Base-by-base conservation (phyloP, 2,329 filamentous ascomycete species). In the Meredithiella fracta region DNA sequence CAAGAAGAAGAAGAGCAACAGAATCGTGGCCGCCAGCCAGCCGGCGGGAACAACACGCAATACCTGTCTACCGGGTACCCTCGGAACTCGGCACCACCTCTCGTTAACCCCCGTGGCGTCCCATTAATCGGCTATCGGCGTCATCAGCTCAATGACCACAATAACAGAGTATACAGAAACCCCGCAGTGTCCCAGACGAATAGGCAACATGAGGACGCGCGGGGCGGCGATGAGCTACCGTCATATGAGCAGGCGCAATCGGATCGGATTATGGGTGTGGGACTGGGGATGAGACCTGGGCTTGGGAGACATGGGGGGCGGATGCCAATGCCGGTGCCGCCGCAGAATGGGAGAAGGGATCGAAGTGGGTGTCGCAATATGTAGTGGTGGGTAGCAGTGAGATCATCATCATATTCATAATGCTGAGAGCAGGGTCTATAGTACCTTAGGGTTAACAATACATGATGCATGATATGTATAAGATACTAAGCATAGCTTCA, bases 1-100 rank as follows among this genome's bases (percentile, higher is more conserved):
- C 91, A 97, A 66, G 92, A 97, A 64, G 89, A 97, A 67, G 88
- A 96, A 9, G 9, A 20, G 8, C 44, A 20, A 23, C 15, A 22
- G 1, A 34, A 34, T 34, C 29, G 29, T 34, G 29, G 29, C 29
- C 29, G 29, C 29, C 29, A 11, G 11, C 29, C 29, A 5, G 29
- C 29, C 40, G 44, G 44, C 25, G 22, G 7, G 1, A 15, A 15
- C 5, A 17, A 44, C 20, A 9, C 40, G 8, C 2, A 1, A 44
- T n/a, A 44, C 15, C 15, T n/a, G 11, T 15, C 40, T 7, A 8
- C 8, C 20, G 20, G 3, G 5, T 49, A 49, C n/a, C 20, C 38
- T 5, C 38, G 6, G 22, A 49, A 26, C 23, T 25, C 23, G 8
- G 2, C 17, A 26, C 25, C 20, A 17, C 50, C 55, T 8, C 3